Evolutionary conservation across 148 eudicot species (phyloP).

Genomic region (Spergularia bocconei): DNA sequence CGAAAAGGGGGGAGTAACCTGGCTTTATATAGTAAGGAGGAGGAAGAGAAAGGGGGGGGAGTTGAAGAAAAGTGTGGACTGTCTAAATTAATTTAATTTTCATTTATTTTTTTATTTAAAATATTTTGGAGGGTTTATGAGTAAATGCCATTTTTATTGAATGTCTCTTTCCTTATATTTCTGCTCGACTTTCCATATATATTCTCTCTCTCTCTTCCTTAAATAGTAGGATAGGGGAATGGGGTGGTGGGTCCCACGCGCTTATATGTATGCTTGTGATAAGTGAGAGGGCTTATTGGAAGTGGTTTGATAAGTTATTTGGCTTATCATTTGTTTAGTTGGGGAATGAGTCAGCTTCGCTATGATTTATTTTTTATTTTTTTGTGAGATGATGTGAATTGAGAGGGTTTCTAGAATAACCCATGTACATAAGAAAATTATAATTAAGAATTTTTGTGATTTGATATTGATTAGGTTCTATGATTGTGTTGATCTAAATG

Average conservation of each 20-base stretch:
- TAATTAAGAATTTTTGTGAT: too few species aligned
- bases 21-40: constrained; percentile 13
- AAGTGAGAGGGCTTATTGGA: not conserved
- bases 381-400: too few species aligned
- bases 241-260: constrained; percentile 18
- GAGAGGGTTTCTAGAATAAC: too few species aligned
- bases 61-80: too few species aligned
- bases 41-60: not conserved
- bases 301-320: constrained; percentile 1
- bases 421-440: too few species aligned
- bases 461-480: too few species aligned
- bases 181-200: too few species aligned
- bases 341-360: too few species aligned
- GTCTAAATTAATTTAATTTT: not conserved
- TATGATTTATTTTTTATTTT: too few species aligned
- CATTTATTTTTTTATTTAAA: not conserved
- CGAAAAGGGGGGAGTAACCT: not conserved
- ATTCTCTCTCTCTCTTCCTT: constrained; percentile 6
- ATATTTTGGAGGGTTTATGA: not conserved
- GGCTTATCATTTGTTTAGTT: too few species aligned
- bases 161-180: not conserved
- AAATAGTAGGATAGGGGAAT: constrained; percentile 5
- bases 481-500: too few species aligned
- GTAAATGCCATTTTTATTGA: not conserved
- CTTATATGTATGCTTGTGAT: too few species aligned